These are phyloP conservation scores for Botrytis tulipae DNA, from an alignment of 2,329 filamentous ascomycete genomes.

Conservation along the genomic window DNA sequence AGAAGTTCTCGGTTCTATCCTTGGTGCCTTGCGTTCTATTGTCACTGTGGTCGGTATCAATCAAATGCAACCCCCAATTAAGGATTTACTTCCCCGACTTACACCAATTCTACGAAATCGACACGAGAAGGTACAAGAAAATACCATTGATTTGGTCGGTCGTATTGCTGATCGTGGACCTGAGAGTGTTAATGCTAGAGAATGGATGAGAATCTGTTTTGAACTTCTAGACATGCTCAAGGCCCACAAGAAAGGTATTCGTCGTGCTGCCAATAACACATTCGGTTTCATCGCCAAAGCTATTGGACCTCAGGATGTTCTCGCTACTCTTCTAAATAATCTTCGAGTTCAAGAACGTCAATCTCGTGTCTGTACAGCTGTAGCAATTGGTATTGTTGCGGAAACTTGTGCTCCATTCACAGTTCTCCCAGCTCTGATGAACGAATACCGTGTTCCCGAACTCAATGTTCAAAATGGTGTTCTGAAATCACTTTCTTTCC, in stretches of 20 bases:
- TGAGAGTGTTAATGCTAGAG: conserved; percentile 91
- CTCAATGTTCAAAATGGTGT: conserved; percentile 99
- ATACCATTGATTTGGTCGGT: conserved; percentile 96
- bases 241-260: conserved; percentile 98
- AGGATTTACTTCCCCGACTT: conserved; percentile 87
- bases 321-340: conserved; percentile 95
- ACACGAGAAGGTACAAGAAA: conserved; percentile 98
- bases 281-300: conserved; percentile 99
- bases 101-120: conserved; percentile 98
- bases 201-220: conserved; percentile 99
- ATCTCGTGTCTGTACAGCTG: conserved; percentile 95
- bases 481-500: conserved; percentile 91
- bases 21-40: conserved; percentile 91
- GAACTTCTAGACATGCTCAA: conserved; percentile 99
- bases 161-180: conserved; percentile 97
- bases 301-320: conserved; percentile 94
- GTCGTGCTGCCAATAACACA: conserved; percentile 97
- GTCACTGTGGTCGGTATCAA: conserved; percentile 97
- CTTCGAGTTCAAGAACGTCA: conserved; percentile 95
- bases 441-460: conserved; percentile 97
- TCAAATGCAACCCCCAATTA: conserved; percentile 97
- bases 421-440: conserved; percentile 97
- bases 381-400: conserved; percentile 96
- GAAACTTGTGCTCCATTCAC: conserved; percentile 99
- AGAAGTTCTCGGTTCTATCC: conserved; percentile 92